These are phyloP conservation scores for Mycosphaerella arachidis DNA, from an alignment of 2,329 filamentous ascomycete species.

Conservation along the genomic window DNA sequence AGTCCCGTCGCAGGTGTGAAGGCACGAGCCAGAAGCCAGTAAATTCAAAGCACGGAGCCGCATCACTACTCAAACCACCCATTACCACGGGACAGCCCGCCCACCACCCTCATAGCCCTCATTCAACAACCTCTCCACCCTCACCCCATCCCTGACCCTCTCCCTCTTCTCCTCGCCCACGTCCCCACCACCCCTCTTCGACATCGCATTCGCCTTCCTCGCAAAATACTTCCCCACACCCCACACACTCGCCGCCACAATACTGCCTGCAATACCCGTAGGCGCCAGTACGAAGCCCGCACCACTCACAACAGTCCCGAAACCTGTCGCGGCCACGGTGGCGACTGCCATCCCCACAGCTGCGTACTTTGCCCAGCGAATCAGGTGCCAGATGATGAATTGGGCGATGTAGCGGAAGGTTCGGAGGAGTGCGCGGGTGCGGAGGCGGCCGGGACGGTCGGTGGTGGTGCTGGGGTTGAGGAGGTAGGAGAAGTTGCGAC, in stretches of 20 bases:
- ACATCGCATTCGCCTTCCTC: slow-evolving; percentile 32
- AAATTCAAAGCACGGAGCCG: too few relatives aligned
- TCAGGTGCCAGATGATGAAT: slow-evolving; percentile 41
- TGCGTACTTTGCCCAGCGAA: slow-evolving; percentile 43
- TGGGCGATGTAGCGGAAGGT: slow-evolving; percentile 36
- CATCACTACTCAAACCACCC: too few relatives aligned
- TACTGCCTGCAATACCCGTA: slow-evolving; percentile 38
- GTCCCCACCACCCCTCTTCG: slow-evolving; percentile 23
- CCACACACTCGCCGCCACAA: slow-evolving; percentile 33
- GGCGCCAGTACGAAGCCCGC: slow-evolving; percentile 41
- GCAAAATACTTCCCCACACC: slow-evolving; percentile 37
- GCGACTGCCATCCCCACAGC: slow-evolving; percentile 39
- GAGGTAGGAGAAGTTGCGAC: slow-evolving; percentile 12
- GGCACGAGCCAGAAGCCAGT: too few relatives aligned
- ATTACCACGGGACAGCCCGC: slow-evolving; percentile 12
- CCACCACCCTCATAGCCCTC: slow-evolving; percentile 9
- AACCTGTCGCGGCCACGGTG: slow-evolving; percentile 26
- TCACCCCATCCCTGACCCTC: slow-evolving; percentile 18
- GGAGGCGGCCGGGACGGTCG: slow-evolving; percentile 31
- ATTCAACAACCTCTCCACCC: slow-evolving; percentile 23
- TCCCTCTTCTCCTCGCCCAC: neutral
- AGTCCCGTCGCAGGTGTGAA: too few relatives aligned
- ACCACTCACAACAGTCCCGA: slow-evolving; percentile 35
- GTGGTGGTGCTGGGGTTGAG: slow-evolving; percentile 5
- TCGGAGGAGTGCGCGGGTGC: slow-evolving; percentile 38